Percentiles rank a stretch among this genome's conserved stretches.
Evolutionary conservation across 2,329 filamentous ascomycete genomes (phyloP).

Genomic region (Didymella segeticola): DNA sequence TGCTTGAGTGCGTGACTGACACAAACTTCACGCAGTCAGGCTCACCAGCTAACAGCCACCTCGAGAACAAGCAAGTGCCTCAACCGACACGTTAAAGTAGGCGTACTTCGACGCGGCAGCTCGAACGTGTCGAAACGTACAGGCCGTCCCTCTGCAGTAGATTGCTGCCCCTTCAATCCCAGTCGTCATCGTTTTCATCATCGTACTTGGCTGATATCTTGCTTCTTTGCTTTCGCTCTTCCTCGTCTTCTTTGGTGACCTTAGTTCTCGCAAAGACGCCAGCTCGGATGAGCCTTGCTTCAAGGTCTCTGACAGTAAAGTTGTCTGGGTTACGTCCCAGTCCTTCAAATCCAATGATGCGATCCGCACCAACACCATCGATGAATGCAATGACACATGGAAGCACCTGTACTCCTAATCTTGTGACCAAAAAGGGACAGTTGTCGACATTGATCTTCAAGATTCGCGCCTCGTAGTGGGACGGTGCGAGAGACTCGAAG

Average conservation of each 20-base stretch:
- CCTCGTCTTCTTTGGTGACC: constrained; percentile 55
- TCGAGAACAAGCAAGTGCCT: not conserved
- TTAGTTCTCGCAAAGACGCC: constrained; percentile 62
- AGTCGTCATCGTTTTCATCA: constrained; percentile 60
- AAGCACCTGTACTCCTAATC: constrained; percentile 63
- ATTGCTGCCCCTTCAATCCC: constrained; percentile 49
- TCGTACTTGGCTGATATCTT: constrained; percentile 43
- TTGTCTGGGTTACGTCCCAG: constrained; percentile 60
- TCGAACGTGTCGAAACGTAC: not conserved
- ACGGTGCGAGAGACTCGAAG: constrained; percentile 57
- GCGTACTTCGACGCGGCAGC: not conserved
- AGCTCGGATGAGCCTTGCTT: constrained; percentile 58
- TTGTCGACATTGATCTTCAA: constrained; percentile 66
- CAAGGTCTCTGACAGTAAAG: constrained; percentile 62
- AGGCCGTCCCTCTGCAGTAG: not conserved
- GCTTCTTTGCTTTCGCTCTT: constrained; percentile 34
- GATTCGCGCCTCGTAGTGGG: constrained; percentile 66
- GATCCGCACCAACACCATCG: constrained; percentile 61
- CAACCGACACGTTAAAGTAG: not conserved
- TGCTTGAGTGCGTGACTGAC: not conserved
- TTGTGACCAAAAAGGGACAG: constrained; percentile 65
- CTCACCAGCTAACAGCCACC: not conserved
- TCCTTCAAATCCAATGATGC: constrained; percentile 66
- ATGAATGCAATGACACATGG: constrained; percentile 66
- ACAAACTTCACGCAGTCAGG: not conserved